Evolutionary conservation across 495 filamentous ascomycete genomes (phyloP).

Genomic region (Daldinia caldariorum): DNA sequence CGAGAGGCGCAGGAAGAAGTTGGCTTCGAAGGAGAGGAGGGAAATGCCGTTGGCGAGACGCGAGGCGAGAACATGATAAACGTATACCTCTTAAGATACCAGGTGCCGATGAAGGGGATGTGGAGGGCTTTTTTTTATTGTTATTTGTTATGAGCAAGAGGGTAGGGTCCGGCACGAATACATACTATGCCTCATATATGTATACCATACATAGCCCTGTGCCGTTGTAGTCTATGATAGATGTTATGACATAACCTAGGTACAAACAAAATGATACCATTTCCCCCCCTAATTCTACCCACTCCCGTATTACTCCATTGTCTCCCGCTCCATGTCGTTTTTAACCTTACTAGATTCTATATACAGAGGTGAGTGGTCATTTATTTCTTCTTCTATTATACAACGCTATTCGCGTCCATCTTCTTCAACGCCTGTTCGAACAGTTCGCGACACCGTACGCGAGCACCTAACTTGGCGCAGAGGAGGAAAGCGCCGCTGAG

Average conservation of each 20-base stretch:
- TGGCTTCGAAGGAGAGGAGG: slow-evolving; percentile 80
- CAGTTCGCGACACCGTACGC: slow-evolving; percentile 81
- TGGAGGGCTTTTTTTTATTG: slow-evolving; percentile 12
- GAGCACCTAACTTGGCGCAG: slow-evolving; percentile 85
- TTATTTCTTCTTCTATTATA: slow-evolving; percentile 4
- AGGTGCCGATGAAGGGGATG: background rate
- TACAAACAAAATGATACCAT: slow-evolving; percentile 38
- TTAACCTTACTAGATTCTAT: background rate
- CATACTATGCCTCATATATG: background rate
- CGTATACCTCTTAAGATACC: background rate
- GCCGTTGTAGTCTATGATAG: slow-evolving; percentile 14
- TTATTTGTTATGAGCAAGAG: background rate
- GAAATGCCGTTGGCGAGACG: slow-evolving; percentile 74
- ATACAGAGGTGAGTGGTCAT: slow-evolving; percentile 23
- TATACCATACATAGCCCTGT: background rate
- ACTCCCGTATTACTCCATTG: slow-evolving; percentile 27
- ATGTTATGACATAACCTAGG: slow-evolving; percentile 28
- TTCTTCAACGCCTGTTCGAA: slow-evolving; percentile 74
- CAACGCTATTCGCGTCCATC: slow-evolving; percentile 52
- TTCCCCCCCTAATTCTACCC: slow-evolving; percentile 22
- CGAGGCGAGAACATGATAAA: slow-evolving; percentile 39
- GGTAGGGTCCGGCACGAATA: background rate
- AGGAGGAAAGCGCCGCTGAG: slow-evolving; percentile 94
- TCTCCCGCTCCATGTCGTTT: background rate
- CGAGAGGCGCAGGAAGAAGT: slow-evolving; percentile 86